Evolutionary conservation across 805 yeast genomes (phyloP).

Genomic region (Brettanomyces anomalus): DNA sequence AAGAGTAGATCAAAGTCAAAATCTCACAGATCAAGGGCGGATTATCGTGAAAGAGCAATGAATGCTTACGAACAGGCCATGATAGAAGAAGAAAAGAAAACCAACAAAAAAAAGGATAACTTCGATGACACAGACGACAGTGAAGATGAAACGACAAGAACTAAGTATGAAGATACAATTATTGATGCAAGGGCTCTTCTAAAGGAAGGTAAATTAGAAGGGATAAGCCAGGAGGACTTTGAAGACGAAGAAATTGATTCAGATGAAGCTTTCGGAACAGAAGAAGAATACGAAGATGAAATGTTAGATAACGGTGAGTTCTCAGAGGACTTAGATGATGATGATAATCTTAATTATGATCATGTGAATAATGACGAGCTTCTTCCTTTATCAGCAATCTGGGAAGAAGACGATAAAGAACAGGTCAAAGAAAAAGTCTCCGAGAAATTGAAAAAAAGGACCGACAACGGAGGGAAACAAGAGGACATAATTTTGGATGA

Average conservation of each 20-base stretch:
- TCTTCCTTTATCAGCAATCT: constrained; percentile 73
- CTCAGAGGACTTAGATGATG: constrained; percentile 47
- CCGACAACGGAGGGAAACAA: constrained; percentile 7
- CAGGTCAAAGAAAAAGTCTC: neutral
- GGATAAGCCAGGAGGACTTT: constrained; percentile 23
- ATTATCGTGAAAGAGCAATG: constrained; percentile 13
- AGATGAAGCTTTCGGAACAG: constrained; percentile 84
- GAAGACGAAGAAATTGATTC: constrained; percentile 40
- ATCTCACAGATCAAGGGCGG: constrained; percentile 1
- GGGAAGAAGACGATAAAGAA: constrained; percentile 50
- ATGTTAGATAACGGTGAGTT: constrained; percentile 64
- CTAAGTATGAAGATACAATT: constrained; percentile 19
- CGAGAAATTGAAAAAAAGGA: constrained; percentile 4
- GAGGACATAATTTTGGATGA: constrained; percentile 13
- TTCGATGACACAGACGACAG: neutral
- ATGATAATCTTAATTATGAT: constrained; percentile 52
- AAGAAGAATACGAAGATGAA: constrained; percentile 51
- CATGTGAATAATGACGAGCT: constrained; percentile 70
- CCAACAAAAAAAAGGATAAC: constrained; percentile 2
- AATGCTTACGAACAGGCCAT: constrained; percentile 24
- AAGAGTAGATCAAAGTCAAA: constrained; percentile 8
- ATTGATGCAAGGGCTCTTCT: constrained; percentile 27
- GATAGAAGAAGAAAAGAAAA: constrained; percentile 8
- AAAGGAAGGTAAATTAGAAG: constrained; percentile 12
- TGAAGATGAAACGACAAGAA: neutral